Evolutionary conservation across 2,329 filamentous ascomycete species (phyloP), one percentile per base, ranked within the genome.

Genomic region (Colletotrichum cereale): DNA sequence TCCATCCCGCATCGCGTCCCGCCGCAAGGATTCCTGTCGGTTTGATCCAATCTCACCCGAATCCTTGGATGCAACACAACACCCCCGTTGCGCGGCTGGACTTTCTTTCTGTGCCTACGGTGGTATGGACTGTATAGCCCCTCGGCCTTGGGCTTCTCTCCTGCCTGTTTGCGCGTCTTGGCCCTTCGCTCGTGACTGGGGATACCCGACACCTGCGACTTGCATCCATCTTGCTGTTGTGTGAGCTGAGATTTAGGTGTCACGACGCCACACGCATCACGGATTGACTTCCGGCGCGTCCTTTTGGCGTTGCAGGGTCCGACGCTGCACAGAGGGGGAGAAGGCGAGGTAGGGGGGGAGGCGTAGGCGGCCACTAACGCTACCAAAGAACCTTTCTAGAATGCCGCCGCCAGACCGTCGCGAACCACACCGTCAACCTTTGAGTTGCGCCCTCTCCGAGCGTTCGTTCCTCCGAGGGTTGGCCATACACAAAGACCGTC

Each of bases 311-410:
- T 34, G 10, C 26, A 62, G 1, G 63, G 63, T 50, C 57, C 42
- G 57, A 53, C 42, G 50, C 57, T 50, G 64, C 64, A 42, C 57
- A 31, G 31, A 18, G 26, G 47, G 62, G 38, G 26, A 18, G 21
- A 16, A n/a, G n/a, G n/a, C n/a, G 38, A 38, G 29, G 3, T 3
- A 12, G 47, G 16, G 24, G 50, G 58, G 31, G 34, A 40, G n/a
- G 34, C 48, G 36, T n/a, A 50, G n/a, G 48, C 56, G 29, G 52
- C 50, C 65, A 31, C 53, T 69, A 60, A 40, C 38, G 16, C 47
- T 38, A 29, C 58, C 38, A 18, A 56, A 47, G 69, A 71, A 68
- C 63, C 65, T 60, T 71, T 71, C 69, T 71, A 71, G 69, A 71
- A 71, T 68, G 60, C 68, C 38, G 44, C 68, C 52, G 53, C 63